Conservation (phyloP, 1,284 basidiomycete genomes). For the Rhodofomes roseus region DNA sequence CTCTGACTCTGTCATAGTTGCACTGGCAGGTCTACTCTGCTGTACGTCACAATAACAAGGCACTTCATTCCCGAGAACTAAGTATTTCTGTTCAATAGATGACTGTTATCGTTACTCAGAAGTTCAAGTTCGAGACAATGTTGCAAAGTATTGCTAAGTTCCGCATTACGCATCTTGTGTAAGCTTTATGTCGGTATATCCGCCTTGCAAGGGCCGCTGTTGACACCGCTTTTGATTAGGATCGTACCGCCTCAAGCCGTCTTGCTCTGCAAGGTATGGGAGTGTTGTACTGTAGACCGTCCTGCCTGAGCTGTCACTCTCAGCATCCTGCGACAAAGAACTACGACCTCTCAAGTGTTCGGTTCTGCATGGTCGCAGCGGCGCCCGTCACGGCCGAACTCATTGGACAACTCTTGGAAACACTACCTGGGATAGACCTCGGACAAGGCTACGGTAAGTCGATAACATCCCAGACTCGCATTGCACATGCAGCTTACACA, state of each 20-base stretch:
- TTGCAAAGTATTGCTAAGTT: too few relatives aligned
- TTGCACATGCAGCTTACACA: too few relatives aligned
- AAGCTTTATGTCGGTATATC: conserved; percentile 21
- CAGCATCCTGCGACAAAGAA: conserved; percentile 69
- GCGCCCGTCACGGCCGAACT: conserved; percentile 74
- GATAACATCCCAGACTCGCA: too few relatives aligned
- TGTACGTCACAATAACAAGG: too few relatives aligned
- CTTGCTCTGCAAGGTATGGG: conserved; percentile 50
- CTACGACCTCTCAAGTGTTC: conserved; percentile 59
- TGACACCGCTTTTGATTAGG: neutral
- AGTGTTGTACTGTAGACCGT: too few relatives aligned
- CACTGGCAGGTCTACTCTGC: too few relatives aligned
- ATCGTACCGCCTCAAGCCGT: conserved; percentile 38
- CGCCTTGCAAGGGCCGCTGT: conserved; percentile 11
- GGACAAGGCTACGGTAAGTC: conserved; percentile 61
- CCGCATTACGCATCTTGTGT: conserved; percentile 70
- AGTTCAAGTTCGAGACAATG: too few relatives aligned
- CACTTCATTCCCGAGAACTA: too few relatives aligned
- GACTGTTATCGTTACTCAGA: too few relatives aligned
- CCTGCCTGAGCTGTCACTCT: neutral
- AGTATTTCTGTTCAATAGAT: too few relatives aligned
- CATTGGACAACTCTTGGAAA: conserved; percentile 48
- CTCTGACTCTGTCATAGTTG: too few relatives aligned
- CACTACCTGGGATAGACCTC: too few relatives aligned
- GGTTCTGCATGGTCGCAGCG: conserved; percentile 61